These are phyloP conservation scores for Globisporangium cystogenes DNA, from an alignment of 352 stramenopile genomes.

Conservation along the genomic window DNA sequence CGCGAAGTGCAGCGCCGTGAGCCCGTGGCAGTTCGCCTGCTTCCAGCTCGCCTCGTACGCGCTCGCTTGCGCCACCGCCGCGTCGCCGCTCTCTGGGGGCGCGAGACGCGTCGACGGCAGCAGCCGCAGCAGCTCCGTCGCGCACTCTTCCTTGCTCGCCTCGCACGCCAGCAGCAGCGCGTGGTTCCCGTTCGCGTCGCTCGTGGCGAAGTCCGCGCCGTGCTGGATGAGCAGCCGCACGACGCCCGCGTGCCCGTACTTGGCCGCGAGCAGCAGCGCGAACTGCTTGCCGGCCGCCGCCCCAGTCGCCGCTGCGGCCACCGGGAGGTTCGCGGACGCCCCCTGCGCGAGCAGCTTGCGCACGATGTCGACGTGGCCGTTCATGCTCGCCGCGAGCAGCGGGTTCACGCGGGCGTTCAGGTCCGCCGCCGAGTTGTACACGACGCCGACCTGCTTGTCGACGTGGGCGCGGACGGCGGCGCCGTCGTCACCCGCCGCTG, in stretches of 20 bases:
- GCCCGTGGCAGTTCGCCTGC: constrained; percentile 38
- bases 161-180: constrained; percentile 57
- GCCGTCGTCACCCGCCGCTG: background rate
- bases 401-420: constrained; percentile 52
- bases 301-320: constrained; percentile 9
- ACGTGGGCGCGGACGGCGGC: constrained; percentile 14
- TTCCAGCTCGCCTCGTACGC: constrained; percentile 25
- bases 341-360: constrained; percentile 37
- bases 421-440: constrained; percentile 68
- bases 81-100: background rate
- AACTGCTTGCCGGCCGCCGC: constrained; percentile 19
- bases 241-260: constrained; percentile 88
- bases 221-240: constrained; percentile 67
- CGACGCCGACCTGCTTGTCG: constrained; percentile 52
- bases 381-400: constrained; percentile 64
- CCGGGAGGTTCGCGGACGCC: constrained; percentile 13
- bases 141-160: constrained; percentile 40
- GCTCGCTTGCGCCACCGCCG: constrained; percentile 2
- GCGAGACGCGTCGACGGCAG: constrained; percentile 1
- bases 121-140: constrained; percentile 29
- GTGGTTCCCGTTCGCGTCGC: constrained; percentile 41
- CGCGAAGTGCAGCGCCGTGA: constrained; percentile 61
- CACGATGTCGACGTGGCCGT: constrained; percentile 58
- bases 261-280: constrained; percentile 88
- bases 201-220: constrained; percentile 23